Percentiles rank a stretch among this genome's conserved stretches.
These are phyloP conservation scores for Priceomyces carsonii DNA, from an alignment of 805 yeast genomes.

Conservation along the genomic window DNA sequence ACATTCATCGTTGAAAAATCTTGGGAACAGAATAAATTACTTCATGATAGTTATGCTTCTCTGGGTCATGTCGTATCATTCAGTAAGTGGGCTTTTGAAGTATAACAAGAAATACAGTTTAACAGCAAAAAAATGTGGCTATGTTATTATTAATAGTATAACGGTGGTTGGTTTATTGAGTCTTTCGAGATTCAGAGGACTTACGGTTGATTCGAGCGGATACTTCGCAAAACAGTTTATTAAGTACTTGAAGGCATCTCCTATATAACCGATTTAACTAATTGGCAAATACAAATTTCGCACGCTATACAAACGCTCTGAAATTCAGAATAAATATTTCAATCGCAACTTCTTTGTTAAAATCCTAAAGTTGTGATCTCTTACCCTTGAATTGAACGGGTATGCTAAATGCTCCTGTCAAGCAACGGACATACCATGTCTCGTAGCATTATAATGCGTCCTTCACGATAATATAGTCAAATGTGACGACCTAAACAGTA, in stretches of 20 bases:
- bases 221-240: constrained; percentile 30
- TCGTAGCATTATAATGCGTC: too few species aligned
- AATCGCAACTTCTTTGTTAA: too few species aligned
- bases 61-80: constrained; percentile 50
- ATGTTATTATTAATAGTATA: constrained; percentile 36
- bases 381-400: too few species aligned
- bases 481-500: constrained; percentile 12
- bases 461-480: too few species aligned
- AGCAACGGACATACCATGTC: too few species aligned
- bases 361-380: too few species aligned
- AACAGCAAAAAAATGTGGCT: constrained; percentile 46
- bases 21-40: constrained; percentile 29
- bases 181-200: constrained; percentile 25
- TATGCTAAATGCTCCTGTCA: too few species aligned
- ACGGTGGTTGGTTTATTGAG: constrained; percentile 39
- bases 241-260: constrained; percentile 22
- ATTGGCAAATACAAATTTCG: not conserved
- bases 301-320: constrained; percentile 1
- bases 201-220: constrained; percentile 22
- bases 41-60: constrained; percentile 33
- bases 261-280: constrained; percentile 6
- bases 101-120: constrained; percentile 42
- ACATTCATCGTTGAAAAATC: constrained; percentile 12
- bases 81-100: constrained; percentile 51
- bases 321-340: too few species aligned